A percentile compares a stretch with the other conserved stretches of the same genome.
These are phyloP conservation scores for Ceratonia siliqua DNA, from an alignment of 306 rosid species.

Conservation along the genomic window DNA sequence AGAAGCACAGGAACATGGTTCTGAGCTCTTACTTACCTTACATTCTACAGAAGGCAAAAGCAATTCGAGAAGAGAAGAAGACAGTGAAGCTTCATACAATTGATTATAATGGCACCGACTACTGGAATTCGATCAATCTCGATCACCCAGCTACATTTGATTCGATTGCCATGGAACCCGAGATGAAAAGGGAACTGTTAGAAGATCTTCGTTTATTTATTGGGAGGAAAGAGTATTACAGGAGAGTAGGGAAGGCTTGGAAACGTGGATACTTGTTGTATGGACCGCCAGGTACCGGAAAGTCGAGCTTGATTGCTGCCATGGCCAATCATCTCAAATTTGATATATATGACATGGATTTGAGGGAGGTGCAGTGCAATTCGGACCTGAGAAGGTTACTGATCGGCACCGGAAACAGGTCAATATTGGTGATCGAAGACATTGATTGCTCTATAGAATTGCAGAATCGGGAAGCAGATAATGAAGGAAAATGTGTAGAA, in stretches of 20 bases:
- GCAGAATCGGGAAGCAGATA: conserved; percentile 40
- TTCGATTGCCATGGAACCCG: conserved; percentile 53
- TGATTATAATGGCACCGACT: conserved; percentile 51
- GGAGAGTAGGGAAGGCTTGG: conserved; percentile 65
- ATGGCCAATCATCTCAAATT: conserved; percentile 60
- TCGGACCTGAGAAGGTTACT: conserved; percentile 59
- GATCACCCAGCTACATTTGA: conserved; percentile 58
- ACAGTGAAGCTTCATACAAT: conserved; percentile 57
- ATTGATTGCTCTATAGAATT: conserved; percentile 59
- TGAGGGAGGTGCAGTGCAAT: conserved; percentile 60
- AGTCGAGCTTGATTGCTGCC: conserved; percentile 63
- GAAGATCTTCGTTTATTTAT: conserved; percentile 49
- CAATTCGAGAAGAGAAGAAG: conserved; percentile 41
- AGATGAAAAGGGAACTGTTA: conserved; percentile 37
- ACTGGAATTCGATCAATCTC: conserved; percentile 52
- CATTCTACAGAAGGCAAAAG: conserved; percentile 36
- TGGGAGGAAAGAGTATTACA: conserved; percentile 53
- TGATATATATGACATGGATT: conserved; percentile 58
- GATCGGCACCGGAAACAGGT: conserved; percentile 52
- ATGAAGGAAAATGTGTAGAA: conserved; percentile 22
- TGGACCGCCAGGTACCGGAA: conserved; percentile 65
- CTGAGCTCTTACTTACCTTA: conserved; percentile 46
- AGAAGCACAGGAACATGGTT: conserved; percentile 48
- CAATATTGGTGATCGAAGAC: conserved; percentile 62
- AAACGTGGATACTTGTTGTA: conserved; percentile 58